These are phyloP conservation scores for Blastomyces emzantsi DNA, from an alignment of 2,329 filamentous ascomycete species.

Conservation along the genomic window DNA sequence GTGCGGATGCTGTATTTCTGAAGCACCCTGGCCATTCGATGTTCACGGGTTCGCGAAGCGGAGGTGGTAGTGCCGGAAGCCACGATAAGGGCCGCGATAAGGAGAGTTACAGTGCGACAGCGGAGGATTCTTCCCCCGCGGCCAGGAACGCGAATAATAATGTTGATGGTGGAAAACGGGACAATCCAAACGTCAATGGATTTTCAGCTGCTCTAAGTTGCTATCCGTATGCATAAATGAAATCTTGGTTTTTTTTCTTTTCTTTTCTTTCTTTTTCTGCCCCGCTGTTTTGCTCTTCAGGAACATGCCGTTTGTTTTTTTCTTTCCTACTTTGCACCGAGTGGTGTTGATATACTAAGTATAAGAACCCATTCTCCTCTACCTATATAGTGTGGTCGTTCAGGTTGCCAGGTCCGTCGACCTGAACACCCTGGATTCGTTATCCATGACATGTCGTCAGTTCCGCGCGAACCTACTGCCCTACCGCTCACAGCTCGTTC, in stretches of 20 bases:
- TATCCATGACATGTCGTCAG: slow-evolving; percentile 73
- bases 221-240: slow-evolving; percentile 37
- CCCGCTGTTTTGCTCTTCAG: background rate
- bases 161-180: slow-evolving; percentile 11
- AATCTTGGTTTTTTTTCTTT: slow-evolving; percentile 7
- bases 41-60: slow-evolving; percentile 7
- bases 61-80: background rate
- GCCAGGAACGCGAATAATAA: background rate
- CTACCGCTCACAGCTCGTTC: slow-evolving; percentile 63
- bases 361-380: slow-evolving; percentile 6
- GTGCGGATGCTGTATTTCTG: slow-evolving; percentile 14
- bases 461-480: slow-evolving; percentile 70
- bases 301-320: background rate
- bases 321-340: background rate
- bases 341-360: slow-evolving; percentile 4
- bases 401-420: slow-evolving; percentile 71
- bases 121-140: background rate
- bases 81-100: background rate
- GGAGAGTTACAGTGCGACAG: too few relatives aligned
- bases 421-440: slow-evolving; percentile 73
- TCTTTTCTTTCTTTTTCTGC: too few relatives aligned
- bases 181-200: slow-evolving; percentile 24
- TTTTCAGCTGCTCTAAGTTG: slow-evolving; percentile 39
- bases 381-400: slow-evolving; percentile 62
- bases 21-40: background rate